Conservation (phyloP, 768 basidiomycete species). For the Gymnopilus junonius region DNA sequence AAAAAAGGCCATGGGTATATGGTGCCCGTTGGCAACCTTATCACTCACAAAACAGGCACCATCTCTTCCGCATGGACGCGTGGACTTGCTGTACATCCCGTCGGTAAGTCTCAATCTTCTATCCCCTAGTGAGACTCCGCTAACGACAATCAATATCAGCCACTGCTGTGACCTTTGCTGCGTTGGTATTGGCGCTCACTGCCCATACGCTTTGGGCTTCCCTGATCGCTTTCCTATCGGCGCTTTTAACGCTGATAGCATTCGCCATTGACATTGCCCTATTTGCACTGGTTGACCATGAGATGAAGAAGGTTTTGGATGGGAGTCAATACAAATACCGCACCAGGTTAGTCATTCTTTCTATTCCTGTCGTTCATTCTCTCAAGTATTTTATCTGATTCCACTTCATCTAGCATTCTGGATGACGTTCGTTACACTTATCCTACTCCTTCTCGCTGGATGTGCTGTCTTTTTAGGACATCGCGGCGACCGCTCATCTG, state of each 20-base stretch:
- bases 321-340: slow-evolving; percentile 53
- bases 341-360: slow-evolving; percentile 51
- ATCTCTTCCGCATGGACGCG: slow-evolving; percentile 69
- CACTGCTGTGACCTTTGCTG: slow-evolving; percentile 63
- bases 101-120: slow-evolving; percentile 51
- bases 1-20: slow-evolving; percentile 61
- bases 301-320: slow-evolving; percentile 56
- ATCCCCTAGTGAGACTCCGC: too few relatives aligned
- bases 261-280: slow-evolving; percentile 81
- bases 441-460: slow-evolving; percentile 66
- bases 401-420: slow-evolving; percentile 62
- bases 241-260: slow-evolving; percentile 66
- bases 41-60: slow-evolving; percentile 37
- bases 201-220: slow-evolving; percentile 65
- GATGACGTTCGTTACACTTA: slow-evolving; percentile 69
- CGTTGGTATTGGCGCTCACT: slow-evolving; percentile 65
- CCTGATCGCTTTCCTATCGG: slow-evolving; percentile 69
- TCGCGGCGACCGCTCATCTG: slow-evolving; percentile 53
- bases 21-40: slow-evolving; percentile 41
- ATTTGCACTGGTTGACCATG: slow-evolving; percentile 60
- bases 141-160: slow-evolving; percentile 31
- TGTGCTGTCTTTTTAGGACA: slow-evolving; percentile 74
- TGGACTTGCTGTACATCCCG: slow-evolving; percentile 75
- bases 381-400: too few relatives aligned
- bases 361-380: not conserved